These are phyloP conservation scores for Pseudocercospora musae DNA, from an alignment of 2,329 filamentous ascomycete genomes.

Conservation along the genomic window DNA sequence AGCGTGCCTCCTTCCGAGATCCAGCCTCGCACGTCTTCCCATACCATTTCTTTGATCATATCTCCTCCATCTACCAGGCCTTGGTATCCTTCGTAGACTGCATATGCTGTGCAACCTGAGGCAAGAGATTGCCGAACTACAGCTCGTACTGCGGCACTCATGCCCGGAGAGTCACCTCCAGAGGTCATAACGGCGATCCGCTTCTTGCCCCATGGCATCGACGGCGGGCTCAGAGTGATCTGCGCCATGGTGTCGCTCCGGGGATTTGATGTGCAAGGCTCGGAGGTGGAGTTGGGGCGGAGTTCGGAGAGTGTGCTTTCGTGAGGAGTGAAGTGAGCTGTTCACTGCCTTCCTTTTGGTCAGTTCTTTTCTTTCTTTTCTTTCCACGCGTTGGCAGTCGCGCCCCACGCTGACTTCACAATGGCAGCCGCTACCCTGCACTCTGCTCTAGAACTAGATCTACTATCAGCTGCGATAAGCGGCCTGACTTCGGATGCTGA, in stretches of 20 bases:
- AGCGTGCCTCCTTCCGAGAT: conserved; percentile 91
- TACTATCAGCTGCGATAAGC: neutral
- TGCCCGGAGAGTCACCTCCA: conserved; percentile 89
- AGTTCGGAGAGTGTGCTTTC: neutral
- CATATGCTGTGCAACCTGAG: conserved; percentile 54
- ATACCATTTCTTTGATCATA: conserved; percentile 81
- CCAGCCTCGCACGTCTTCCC: conserved; percentile 93
- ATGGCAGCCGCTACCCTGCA: neutral
- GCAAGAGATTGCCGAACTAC: conserved; percentile 90
- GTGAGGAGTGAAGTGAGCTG: neutral
- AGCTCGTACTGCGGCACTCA: conserved; percentile 87
- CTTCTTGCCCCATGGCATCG: conserved; percentile 45
- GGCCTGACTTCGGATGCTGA: neutral
- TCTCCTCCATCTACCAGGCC: conserved; percentile 85
- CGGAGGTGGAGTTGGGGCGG: neutral
- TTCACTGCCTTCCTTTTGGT: neutral
- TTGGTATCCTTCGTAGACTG: conserved; percentile 86
- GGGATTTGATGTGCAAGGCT: neutral
- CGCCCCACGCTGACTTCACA: conserved; percentile 1
- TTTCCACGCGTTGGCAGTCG: neutral
- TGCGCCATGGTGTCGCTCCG: conserved; percentile 29
- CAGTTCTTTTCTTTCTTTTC: neutral
- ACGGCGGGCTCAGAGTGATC: conserved; percentile 30
- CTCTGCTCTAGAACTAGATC: too few relatives aligned
- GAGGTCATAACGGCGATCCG: conserved; percentile 89